Evolutionary conservation across 2,329 filamentous ascomycete species (phyloP), one percentile per base, ranked within the genome.

Genomic region (Volutella citrinella): DNA sequence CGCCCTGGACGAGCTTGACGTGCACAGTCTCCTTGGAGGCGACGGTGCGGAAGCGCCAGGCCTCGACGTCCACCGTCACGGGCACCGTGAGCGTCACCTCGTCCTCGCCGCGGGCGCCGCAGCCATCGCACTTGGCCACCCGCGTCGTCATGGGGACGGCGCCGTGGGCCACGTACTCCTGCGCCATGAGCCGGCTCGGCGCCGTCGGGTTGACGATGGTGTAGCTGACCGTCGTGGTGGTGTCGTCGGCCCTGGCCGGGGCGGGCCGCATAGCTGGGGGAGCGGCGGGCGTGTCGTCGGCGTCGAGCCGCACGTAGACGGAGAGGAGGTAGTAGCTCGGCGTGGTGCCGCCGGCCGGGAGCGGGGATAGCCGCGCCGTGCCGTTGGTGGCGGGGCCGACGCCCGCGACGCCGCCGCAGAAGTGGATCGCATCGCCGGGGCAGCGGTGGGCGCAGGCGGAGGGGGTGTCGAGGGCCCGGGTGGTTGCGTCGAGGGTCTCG

Each of bases 401-500:
- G 17, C 40, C 33, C 11, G 53, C 35, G 15, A 54, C 43, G 11
- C 69, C 69, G 26, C 70, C 70, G 48, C 70, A 74, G 37, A 60
- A 54, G 40, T 69, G 45, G 4, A 19, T 18, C 0, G 41, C 38
- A 38, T 71, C 55, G 3, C 69, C 69, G 0, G 69, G 65, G 38
- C 70, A 74, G 0, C 53, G 49, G 3, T 46, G 44, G 32, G 64
- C 45, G 42, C 70, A 72, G 10, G 25, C 36, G 5, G 23, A 37
- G 10, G 40, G 26, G 14, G 41, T 31, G 5, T 40, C 31, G 3
- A 62, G 42, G 10, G 67, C 61, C 10, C 46, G 55, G n/a, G 68
- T 65, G 27, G 61, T 56, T 5, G 54, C 51, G 22, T 66, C 65
- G 13, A 74, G 54, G 3, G 32, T 38, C 10, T 63, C 54, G 20